Percentiles rank a stretch among this genome's conserved stretches.
Conservation (phyloP, 176 grass and related monocot genomes). For the Paspalum notatum region DNA sequence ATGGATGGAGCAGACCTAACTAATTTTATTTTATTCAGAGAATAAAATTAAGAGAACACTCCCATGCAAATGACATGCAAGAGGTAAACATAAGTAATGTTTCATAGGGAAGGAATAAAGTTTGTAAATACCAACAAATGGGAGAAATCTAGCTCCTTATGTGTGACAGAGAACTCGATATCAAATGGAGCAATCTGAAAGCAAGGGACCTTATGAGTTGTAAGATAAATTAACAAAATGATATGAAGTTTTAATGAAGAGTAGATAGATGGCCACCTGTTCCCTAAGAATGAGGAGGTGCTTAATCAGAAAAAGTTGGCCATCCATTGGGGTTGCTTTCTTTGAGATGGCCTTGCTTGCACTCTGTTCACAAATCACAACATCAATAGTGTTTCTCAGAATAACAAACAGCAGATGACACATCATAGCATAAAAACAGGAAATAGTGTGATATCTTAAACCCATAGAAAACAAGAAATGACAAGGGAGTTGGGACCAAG, state of each 20-base stretch:
- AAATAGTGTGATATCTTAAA: conserved; percentile 29
- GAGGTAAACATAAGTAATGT: conserved; percentile 35
- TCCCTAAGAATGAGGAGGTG: conserved; percentile 97
- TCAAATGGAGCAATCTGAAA: conserved; percentile 91
- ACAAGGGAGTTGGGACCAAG: background rate
- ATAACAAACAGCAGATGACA: conserved; percentile 37
- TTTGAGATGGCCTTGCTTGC: conserved; percentile 85
- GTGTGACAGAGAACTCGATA: conserved; percentile 91
- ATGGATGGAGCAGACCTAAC: background rate
- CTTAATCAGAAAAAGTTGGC: conserved; percentile 96
- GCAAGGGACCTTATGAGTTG: conserved; percentile 33
- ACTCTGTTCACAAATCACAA: conserved; percentile 63
- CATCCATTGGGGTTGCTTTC: conserved; percentile 85
- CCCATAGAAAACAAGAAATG: conserved; percentile 22
- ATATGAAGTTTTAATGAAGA: conserved; percentile 12
- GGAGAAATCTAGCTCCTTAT: conserved; percentile 99
- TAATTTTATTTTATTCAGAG: conserved; percentile 17
- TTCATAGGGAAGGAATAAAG: conserved; percentile 32
- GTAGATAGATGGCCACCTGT: conserved; percentile 59
- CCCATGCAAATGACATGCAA: conserved; percentile 16
- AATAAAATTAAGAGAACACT: conserved; percentile 16
- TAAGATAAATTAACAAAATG: conserved; percentile 19
- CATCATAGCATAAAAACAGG: conserved; percentile 16
- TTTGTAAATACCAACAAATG: conserved; percentile 80
- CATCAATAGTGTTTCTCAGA: conserved; percentile 38